These are phyloP conservation scores for Clarireedia homoeocarpa DNA, from an alignment of 2,329 filamentous ascomycete genomes.

Conservation along the genomic window DNA sequence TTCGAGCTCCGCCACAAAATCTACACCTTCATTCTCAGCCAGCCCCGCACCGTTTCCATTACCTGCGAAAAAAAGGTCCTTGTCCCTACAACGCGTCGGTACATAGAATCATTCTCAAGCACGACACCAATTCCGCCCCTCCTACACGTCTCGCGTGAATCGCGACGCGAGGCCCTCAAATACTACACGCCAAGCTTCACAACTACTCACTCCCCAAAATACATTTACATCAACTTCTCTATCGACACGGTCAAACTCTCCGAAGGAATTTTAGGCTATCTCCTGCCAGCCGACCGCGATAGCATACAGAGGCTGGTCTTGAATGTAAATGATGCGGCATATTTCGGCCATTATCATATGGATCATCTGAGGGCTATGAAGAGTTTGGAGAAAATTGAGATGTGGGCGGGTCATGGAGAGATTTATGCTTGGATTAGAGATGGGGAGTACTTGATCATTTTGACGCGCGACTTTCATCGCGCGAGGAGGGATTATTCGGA, in stretches of 20 bases:
- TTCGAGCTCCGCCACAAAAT: constrained; percentile 25
- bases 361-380: constrained; percentile 19
- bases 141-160: constrained; percentile 26
- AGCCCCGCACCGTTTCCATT: constrained; percentile 17
- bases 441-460: constrained; percentile 6
- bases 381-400: constrained; percentile 17
- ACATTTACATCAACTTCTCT: constrained; percentile 18
- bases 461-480: constrained; percentile 18
- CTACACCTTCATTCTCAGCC: constrained; percentile 15
- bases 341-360: constrained; percentile 25
- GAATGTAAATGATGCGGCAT: constrained; percentile 18
- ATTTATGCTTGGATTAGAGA: constrained; percentile 6
- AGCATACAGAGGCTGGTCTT: constrained; percentile 17
- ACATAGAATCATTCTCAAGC: constrained; percentile 14
- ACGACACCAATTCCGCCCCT: constrained; percentile 20
- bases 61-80: constrained; percentile 13
- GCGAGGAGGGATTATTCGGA: constrained; percentile 14
- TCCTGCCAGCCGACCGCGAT: constrained; percentile 11
- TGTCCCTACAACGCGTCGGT: constrained; percentile 5
- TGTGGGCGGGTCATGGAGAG: constrained; percentile 9
- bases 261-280: constrained; percentile 17
- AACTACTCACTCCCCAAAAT: constrained; percentile 9
- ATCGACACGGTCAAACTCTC: constrained; percentile 18
- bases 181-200: constrained; percentile 14
- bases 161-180: constrained; percentile 21